Percentiles rank a stretch among this genome's conserved stretches.
Conservation (phyloP, 441 rosid species). For the Euphorbia celastroides region DNA sequence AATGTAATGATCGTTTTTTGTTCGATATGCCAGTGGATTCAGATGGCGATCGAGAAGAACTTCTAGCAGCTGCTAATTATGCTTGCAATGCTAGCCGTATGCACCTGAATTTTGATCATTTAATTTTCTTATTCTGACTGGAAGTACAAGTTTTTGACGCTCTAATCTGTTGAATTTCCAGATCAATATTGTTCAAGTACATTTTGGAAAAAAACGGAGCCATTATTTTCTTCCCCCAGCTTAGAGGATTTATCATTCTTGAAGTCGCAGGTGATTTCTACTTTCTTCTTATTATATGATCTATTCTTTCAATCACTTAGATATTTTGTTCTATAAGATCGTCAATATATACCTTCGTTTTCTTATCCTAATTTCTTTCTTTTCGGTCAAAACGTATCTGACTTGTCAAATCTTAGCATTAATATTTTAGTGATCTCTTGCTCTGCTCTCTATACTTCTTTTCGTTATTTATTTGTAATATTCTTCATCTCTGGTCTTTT, state of each 20-base stretch:
- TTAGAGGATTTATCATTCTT: slow-evolving; percentile 35
- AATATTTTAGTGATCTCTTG: slow-evolving; percentile 19
- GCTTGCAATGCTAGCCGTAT: slow-evolving; percentile 49
- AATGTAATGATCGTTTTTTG: slow-evolving; percentile 3
- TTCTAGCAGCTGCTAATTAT: slow-evolving; percentile 48
- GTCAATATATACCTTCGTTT: not conserved
- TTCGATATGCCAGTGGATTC: slow-evolving; percentile 36
- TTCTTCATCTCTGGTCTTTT: not conserved
- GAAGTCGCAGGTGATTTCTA: slow-evolving; percentile 42
- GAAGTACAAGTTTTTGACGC: not conserved
- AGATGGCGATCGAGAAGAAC: slow-evolving; percentile 54
- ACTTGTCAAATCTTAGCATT: slow-evolving; percentile 18
- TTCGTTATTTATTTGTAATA: not conserved
- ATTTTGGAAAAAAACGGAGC: slow-evolving; percentile 55
- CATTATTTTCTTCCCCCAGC: slow-evolving; percentile 31
- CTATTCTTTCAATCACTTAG: not conserved
- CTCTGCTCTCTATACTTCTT: not conserved
- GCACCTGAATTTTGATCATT: slow-evolving; percentile 17
- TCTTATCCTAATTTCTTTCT: slow-evolving; percentile 8
- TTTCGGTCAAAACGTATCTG: slow-evolving; percentile 29
- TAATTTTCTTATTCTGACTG: not conserved
- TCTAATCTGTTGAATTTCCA: slow-evolving; percentile 22
- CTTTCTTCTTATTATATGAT: slow-evolving; percentile 14
- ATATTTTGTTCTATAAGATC: slow-evolving; percentile 9
- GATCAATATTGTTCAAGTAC: slow-evolving; percentile 42